Evolutionary conservation across 2,329 filamentous ascomycete genomes (phyloP).

Genomic region (Ceratocystis cacaofunesta): DNA sequence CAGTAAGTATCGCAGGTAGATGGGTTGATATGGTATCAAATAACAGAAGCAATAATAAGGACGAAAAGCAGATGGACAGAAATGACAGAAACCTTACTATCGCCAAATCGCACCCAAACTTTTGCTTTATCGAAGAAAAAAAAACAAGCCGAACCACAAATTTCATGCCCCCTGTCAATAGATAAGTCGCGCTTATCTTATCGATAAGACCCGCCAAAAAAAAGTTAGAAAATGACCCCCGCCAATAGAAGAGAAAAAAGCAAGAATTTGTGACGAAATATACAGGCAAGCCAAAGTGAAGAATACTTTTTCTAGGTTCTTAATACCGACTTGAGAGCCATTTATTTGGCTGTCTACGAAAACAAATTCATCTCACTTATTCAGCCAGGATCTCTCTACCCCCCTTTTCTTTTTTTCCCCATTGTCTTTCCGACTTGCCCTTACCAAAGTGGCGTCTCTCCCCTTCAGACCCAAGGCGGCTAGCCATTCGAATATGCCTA

Average conservation of each 20-base stretch:
- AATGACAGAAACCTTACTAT: too few relatives aligned
- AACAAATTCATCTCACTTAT: neutral
- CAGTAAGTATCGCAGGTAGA: too few relatives aligned
- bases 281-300: neutral
- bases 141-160: neutral
- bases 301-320: neutral
- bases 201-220: conserved; percentile 20
- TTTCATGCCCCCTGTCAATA: neutral
- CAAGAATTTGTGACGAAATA: neutral
- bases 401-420: neutral
- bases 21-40: too few relatives aligned
- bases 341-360: neutral
- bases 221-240: conserved; percentile 19
- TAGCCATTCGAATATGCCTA: conserved; percentile 51
- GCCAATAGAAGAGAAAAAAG: conserved; percentile 2
- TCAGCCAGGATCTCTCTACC: neutral
- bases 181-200: conserved; percentile 11
- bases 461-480: conserved; percentile 83
- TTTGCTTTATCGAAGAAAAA: neutral
- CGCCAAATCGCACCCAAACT: too few relatives aligned
- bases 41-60: too few relatives aligned
- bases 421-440: neutral
- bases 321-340: neutral
- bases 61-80: too few relatives aligned
- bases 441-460: conserved; percentile 48